Percentiles rank a stretch among this genome's conserved stretches.
These are phyloP conservation scores for Stellera chamaejasme DNA, from an alignment of 345 rosid genomes.

Conservation along the genomic window DNA sequence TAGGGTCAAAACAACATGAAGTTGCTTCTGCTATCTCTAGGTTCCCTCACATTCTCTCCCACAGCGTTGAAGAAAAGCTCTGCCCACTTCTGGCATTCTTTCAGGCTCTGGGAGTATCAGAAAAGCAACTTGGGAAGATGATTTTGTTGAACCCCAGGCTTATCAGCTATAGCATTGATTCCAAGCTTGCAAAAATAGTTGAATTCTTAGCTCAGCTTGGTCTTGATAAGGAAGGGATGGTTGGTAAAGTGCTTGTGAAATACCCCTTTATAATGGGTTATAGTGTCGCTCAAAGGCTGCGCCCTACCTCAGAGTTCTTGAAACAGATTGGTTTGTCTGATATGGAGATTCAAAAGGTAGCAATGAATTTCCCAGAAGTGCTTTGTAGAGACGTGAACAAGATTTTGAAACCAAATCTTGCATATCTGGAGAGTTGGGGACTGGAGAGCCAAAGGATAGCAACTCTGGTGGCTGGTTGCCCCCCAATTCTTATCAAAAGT, in stretches of 20 bases:
- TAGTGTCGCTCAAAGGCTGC: constrained; percentile 46
- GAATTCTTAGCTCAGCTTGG: constrained; percentile 56
- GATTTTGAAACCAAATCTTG: constrained; percentile 46
- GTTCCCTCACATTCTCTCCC: constrained; percentile 68
- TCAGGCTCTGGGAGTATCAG: constrained; percentile 64
- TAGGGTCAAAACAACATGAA: constrained; percentile 40
- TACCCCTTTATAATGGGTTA: constrained; percentile 72
- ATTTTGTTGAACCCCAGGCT: constrained; percentile 66
- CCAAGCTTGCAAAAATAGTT: constrained; percentile 46
- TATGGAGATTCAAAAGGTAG: constrained; percentile 37
- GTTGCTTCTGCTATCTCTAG: constrained; percentile 63
- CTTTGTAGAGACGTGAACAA: constrained; percentile 60
- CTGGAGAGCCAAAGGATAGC: constrained; percentile 48
- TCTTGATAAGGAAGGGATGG: constrained; percentile 47
- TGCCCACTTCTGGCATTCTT: constrained; percentile 82
- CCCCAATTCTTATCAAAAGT: constrained; percentile 62
- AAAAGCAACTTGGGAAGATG: constrained; percentile 63
- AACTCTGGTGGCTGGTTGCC: constrained; percentile 52
- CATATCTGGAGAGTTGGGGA: constrained; percentile 38
- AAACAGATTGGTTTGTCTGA: constrained; percentile 45
- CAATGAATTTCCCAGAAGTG: constrained; percentile 56
- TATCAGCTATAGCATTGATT: constrained; percentile 67
- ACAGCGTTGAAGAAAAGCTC: constrained; percentile 74
- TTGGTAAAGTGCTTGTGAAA: constrained; percentile 55
- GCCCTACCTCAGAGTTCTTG: constrained; percentile 53